phyloP scores from a whole-genome alignment of 306 rosid genomes.

The Sicyos edulis region DNA sequence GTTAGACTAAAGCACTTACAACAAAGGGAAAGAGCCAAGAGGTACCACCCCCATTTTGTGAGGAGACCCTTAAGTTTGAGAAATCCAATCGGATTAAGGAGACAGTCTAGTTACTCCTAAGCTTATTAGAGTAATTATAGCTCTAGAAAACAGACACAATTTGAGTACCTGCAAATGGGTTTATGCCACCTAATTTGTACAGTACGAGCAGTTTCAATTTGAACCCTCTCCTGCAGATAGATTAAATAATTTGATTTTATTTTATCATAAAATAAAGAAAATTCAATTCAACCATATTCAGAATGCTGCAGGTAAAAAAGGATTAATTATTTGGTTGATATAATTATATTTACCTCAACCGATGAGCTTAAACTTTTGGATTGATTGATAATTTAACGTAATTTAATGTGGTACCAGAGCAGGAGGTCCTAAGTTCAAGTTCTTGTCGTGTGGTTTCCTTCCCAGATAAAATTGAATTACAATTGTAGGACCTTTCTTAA shows the following conservation, averaged over 20 bases:
- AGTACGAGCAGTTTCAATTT: conserved; percentile 81
- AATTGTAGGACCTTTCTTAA: too few relatives aligned
- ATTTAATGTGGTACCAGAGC: too few relatives aligned
- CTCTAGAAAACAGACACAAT: conserved; percentile 5
- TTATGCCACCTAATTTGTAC: conserved; percentile 82
- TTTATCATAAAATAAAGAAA: conserved; percentile 7
- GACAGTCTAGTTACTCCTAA: background rate
- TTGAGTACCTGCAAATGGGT: conserved; percentile 79
- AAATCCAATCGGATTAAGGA: conserved; percentile 23
- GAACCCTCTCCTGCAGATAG: conserved; percentile 80
- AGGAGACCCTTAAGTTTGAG: conserved; percentile 69
- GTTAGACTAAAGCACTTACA: conserved; percentile 42
- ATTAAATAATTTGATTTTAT: conserved; percentile 23
- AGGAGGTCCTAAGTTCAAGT: too few relatives aligned
- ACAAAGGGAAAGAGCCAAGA: conserved; percentile 97
- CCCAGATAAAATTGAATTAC: too few relatives aligned
- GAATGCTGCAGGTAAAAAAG: background rate
- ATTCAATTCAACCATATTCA: background rate
- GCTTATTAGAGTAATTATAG: background rate
- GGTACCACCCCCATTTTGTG: conserved; percentile 72
- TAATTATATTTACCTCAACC: too few relatives aligned
- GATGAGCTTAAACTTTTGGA: too few relatives aligned
- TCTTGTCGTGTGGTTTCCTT: too few relatives aligned
- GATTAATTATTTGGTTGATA: too few relatives aligned
- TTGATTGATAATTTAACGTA: too few relatives aligned